phyloP scores from a whole-genome alignment of 1,139 yeast species.

The Diutina mesorugosa region DNA sequence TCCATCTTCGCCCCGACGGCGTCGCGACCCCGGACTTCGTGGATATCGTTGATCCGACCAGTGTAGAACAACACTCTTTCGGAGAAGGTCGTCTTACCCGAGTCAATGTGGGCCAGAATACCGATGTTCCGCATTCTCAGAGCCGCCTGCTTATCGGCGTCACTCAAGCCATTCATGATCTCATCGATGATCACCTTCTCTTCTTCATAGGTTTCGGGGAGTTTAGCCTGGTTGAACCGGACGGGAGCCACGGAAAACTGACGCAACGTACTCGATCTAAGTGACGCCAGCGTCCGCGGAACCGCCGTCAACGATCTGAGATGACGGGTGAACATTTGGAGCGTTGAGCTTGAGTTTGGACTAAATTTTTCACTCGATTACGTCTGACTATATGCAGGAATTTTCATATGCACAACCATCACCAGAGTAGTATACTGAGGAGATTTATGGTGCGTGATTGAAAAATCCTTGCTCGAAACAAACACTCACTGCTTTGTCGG shows the following conservation, averaged over 20 bases:
- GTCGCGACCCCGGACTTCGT: conserved; percentile 96
- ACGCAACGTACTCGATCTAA: neutral
- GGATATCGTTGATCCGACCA: conserved; percentile 94
- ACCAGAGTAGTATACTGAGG: neutral
- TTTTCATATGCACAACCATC: neutral
- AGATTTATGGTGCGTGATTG: too few species aligned
- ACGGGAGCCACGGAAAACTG: neutral
- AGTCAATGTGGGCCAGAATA: conserved; percentile 67
- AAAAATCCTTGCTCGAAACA: too few species aligned
- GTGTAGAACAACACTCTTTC: conserved; percentile 95
- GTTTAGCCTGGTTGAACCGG: neutral
- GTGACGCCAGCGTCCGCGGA: neutral
- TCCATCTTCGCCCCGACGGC: conserved; percentile 89
- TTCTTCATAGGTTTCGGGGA: conserved; percentile 41
- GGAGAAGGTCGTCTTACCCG: conserved; percentile 26
- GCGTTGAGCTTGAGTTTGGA: neutral
- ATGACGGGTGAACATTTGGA: neutral
- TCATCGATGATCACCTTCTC: conserved; percentile 58
- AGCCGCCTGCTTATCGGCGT: conserved; percentile 44
- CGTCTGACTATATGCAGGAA: neutral
- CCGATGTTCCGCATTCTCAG: conserved; percentile 81
- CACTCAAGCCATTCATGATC: conserved; percentile 37
- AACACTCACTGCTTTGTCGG: too few species aligned
- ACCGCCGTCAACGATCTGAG: neutral
- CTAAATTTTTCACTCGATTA: neutral